Evolutionary conservation across 1,284 basidiomycete genomes (phyloP), one percentile per base, ranked within the genome.

Genomic region (Tilletiopsis washingtonensis): DNA sequence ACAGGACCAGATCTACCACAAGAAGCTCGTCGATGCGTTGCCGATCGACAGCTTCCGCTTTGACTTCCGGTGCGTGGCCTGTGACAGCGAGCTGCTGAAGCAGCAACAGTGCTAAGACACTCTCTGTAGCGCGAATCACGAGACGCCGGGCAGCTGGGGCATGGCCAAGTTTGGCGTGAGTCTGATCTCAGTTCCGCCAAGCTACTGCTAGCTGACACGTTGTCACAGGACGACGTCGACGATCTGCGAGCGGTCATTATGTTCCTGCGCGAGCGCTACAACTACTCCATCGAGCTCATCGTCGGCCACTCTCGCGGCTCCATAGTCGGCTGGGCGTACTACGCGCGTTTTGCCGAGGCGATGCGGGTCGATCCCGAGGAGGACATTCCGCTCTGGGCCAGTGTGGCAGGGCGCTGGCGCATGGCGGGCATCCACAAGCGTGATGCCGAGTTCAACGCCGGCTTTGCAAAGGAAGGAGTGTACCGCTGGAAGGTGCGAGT

Each of bases 1-100:
- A n/a, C n/a, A n/a, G 49, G 84, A 89, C 69, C 88, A 88, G 75
- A 74, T 86, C 44, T 88, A 84, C 75, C 84, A 85, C 73, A 83
- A 82, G 62, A 80, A 78, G n/a, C 79, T 88, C 11, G 84, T 83
- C 1, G 68, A 74, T 21, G 77, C 76, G n/a, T 72, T 88, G 5
- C 83, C 84, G 0, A 69, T 85, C 24, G 86, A 88, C 69, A 86
- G 84, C 1, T 86, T 88, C 67, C 79, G 86, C 27, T 87, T 89
- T 65, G 86, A 89, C 67, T 89, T 89, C 74, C 79, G 86, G 11
- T 55, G n/a, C n/a, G n/a, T 50, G 25, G 59, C 59, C 37, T 52
- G 42, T 2, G 60, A 59, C 29, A 56, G 57, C 6, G 7, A 7
- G 29, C 29, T 32, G 29, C 29, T 32, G 7, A 15, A 24, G 26